Evolutionary conservation across 345 rosid species (phyloP).

Genomic region (Orychophragmus violaceus): DNA sequence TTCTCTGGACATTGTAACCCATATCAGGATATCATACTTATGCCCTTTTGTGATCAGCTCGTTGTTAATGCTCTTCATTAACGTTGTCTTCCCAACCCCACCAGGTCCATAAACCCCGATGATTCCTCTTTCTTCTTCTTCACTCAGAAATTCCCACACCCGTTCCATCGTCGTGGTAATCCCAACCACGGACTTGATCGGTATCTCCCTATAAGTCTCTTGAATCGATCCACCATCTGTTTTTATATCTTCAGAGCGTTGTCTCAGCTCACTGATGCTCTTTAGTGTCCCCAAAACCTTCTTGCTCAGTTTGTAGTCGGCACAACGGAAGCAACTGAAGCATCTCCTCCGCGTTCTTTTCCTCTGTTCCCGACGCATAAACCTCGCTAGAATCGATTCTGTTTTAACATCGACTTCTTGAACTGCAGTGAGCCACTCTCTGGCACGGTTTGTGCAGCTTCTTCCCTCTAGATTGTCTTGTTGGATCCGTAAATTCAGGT

Average conservation of each 20-base stretch:
- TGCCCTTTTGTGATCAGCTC: slow-evolving; percentile 24
- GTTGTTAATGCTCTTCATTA: slow-evolving; percentile 30
- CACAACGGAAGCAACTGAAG: slow-evolving; percentile 5
- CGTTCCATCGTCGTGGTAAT: slow-evolving; percentile 5
- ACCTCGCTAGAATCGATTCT: not conserved
- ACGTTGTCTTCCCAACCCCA: slow-evolving; percentile 32
- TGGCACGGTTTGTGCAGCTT: slow-evolving; percentile 14
- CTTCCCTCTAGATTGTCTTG: slow-evolving; percentile 9
- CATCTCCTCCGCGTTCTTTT: not conserved
- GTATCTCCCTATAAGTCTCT: slow-evolving; percentile 13
- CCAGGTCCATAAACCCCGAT: slow-evolving; percentile 28
- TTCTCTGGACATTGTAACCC: slow-evolving; percentile 38
- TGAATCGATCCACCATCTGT: slow-evolving; percentile 12
- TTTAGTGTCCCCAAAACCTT: slow-evolving; percentile 9
- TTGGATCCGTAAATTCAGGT: slow-evolving; percentile 10
- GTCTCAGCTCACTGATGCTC: slow-evolving; percentile 7
- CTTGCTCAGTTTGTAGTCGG: slow-evolving; percentile 2
- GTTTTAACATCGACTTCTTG: not conserved
- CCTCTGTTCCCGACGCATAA: slow-evolving; percentile 13
- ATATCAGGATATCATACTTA: slow-evolving; percentile 30
- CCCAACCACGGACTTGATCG: slow-evolving; percentile 12
- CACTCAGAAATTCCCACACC: slow-evolving; percentile 5
- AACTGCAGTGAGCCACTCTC: slow-evolving; percentile 10
- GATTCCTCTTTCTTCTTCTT: slow-evolving; percentile 24
- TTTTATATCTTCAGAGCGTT: not conserved